Evolutionary conservation across 163 green algal species (phyloP).

Genomic region (Volvox carteri): DNA sequence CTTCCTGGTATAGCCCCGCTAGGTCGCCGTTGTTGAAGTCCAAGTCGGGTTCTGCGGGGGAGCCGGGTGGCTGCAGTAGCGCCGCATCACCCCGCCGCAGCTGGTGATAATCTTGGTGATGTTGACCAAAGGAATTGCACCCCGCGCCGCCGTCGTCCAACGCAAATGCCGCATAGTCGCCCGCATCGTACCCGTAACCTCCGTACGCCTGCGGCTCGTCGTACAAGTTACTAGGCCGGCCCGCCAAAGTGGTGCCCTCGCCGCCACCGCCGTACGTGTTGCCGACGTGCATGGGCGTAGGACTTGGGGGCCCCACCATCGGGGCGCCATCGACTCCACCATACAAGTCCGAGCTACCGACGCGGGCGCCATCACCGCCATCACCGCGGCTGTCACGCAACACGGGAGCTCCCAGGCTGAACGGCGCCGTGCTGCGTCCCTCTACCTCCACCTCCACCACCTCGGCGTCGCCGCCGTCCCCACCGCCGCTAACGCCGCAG

Average conservation of each 20-base stretch:
- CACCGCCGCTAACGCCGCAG: not conserved
- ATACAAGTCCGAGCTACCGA: not conserved
- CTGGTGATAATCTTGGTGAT: too few species aligned
- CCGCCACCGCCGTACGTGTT: not conserved
- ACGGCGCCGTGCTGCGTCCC: constrained; percentile 4
- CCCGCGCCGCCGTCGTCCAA: not conserved
- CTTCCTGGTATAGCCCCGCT: constrained; percentile 3
- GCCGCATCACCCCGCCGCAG: not conserved
- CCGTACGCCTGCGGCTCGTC: not conserved
- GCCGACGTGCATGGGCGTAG: constrained; percentile 22
- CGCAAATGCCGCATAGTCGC: constrained; percentile 4
- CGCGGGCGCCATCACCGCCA: not conserved
- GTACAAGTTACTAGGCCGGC: not conserved
- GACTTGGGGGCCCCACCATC: not conserved
- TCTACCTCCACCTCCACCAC: constrained; percentile 25
- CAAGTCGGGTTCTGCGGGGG: not conserved
- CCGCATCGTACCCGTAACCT: constrained; percentile 19
- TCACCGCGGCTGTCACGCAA: not conserved
- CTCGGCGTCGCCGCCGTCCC: not conserved
- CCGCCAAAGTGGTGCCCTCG: not conserved
- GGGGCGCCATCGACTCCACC: not conserved
- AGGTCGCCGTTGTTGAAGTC: not conserved
- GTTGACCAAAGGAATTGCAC: not conserved
- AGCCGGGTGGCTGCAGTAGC: constrained; percentile 7
- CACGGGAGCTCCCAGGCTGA: not conserved